phyloP scores from a whole-genome alignment of 2,329 filamentous ascomycete genomes.

The Curvularia hawaiiensis region DNA sequence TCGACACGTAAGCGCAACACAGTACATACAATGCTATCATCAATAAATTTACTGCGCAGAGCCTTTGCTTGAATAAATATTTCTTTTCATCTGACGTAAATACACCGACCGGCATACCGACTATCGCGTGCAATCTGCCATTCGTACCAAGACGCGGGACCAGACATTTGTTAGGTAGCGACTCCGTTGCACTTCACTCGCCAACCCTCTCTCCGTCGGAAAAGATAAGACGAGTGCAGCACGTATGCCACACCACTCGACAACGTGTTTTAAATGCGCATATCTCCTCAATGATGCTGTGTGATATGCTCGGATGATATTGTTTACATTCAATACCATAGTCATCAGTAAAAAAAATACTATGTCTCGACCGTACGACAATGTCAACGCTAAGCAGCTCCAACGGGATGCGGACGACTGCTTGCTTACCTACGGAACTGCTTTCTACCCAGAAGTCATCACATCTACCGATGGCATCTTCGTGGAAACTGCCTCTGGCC shows the following conservation, averaged over 20 bases:
- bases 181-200: background rate
- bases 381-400: slow-evolving; percentile 22
- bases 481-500: slow-evolving; percentile 37
- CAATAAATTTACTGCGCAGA: background rate
- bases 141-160: slow-evolving; percentile 1
- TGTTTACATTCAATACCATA: background rate
- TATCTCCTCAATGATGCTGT: background rate
- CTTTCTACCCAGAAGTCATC: slow-evolving; percentile 39
- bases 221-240: slow-evolving; percentile 2
- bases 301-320: too few relatives aligned
- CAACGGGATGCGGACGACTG: slow-evolving; percentile 29
- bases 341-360: background rate
- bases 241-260: background rate
- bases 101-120: background rate
- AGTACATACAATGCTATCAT: background rate
- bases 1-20: background rate
- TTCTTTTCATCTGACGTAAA: background rate
- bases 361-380: slow-evolving; percentile 27
- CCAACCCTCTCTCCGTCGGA: slow-evolving; percentile 7
- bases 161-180: background rate
- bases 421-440: slow-evolving; percentile 31
- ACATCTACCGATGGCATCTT: slow-evolving; percentile 35
- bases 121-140: background rate
- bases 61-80: background rate
- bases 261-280: background rate